Percentiles rank a stretch among this genome's conserved stretches.
Evolutionary conservation across 257 asterid species (phyloP).

Genomic region (Gentiana straminea): DNA sequence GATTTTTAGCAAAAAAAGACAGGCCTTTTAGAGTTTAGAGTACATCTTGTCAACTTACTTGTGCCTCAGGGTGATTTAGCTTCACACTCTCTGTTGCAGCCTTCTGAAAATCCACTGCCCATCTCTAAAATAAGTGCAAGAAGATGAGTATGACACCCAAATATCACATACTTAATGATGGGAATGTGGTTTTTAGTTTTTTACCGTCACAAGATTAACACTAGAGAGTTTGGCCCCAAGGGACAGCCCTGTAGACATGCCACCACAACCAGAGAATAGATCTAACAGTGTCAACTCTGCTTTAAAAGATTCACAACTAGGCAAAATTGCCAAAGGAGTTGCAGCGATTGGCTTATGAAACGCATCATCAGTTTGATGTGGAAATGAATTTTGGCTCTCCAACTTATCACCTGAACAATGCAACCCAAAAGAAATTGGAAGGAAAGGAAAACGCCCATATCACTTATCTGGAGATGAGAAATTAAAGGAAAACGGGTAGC

Average conservation of each 20-base stretch:
- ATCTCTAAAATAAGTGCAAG: conserved; percentile 35
- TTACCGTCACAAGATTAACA: conserved; percentile 60
- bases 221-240: conserved; percentile 70
- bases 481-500: no score
- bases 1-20: background rate
- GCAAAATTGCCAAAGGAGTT: conserved; percentile 28
- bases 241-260: conserved; percentile 93
- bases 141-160: background rate
- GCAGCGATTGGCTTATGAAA: conserved; percentile 22
- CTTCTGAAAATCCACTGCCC: conserved; percentile 76
- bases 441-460: no score
- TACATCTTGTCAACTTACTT: conserved; percentile 23
- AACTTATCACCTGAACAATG: conserved; percentile 26
- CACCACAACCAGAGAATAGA: conserved; percentile 88
- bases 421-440: no score
- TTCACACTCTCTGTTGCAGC: conserved; percentile 79
- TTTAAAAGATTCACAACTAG: conserved; percentile 31
- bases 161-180: conserved; percentile 2
- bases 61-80: conserved; percentile 84
- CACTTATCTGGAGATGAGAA: no score
- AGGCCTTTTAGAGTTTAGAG: background rate
- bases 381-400: conserved; percentile 17
- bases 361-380: conserved; percentile 17
- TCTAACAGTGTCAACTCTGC: conserved; percentile 54
- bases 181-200: background rate